Percentiles rank a stretch among this genome's conserved stretches.
Conservation (phyloP, 2,329 filamentous ascomycete genomes). For the Ascochyta pisi region DNA sequence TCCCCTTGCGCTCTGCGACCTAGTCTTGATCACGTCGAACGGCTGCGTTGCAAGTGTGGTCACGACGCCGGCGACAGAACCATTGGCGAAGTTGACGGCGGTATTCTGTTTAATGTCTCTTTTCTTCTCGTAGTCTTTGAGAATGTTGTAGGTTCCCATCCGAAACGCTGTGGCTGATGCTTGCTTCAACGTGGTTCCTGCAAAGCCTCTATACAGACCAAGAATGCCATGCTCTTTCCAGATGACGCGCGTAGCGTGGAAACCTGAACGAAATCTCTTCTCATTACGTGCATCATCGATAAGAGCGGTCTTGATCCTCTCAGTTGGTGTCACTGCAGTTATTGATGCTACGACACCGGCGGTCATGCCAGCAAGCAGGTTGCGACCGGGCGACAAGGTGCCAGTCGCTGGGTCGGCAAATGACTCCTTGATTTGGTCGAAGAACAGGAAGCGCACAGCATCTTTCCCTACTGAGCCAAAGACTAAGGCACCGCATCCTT, state of each 20-base stretch:
- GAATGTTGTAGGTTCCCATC: conserved; percentile 68
- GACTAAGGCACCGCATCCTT: conserved; percentile 67
- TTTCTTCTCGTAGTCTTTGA: conserved; percentile 64
- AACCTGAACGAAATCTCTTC: conserved; percentile 57
- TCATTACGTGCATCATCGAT: conserved; percentile 66
- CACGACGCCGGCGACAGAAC: conserved; percentile 65
- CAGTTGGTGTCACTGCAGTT: conserved; percentile 71
- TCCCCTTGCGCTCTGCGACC: conserved; percentile 65
- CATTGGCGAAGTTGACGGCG: conserved; percentile 66
- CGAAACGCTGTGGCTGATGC: conserved; percentile 67
- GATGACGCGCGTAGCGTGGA: conserved; percentile 60
- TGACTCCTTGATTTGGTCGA: conserved; percentile 68
- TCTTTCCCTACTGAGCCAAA: conserved; percentile 69
- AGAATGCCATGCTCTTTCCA: conserved; percentile 61
- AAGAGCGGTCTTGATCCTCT: conserved; percentile 72
- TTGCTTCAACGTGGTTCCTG: conserved; percentile 68
- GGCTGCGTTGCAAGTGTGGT: conserved; percentile 67
- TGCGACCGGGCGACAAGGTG: conserved; percentile 61
- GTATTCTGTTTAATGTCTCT: conserved; percentile 59
- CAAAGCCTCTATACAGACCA: conserved; percentile 65
- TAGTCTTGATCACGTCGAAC: conserved; percentile 70
- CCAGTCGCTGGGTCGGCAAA: conserved; percentile 64
- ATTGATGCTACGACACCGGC: conserved; percentile 68
- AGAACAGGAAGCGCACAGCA: conserved; percentile 70
- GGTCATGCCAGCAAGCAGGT: conserved; percentile 69